Base-by-base conservation (phyloP, 306 rosid species). In the Sechiopsis laciniata region DNA sequence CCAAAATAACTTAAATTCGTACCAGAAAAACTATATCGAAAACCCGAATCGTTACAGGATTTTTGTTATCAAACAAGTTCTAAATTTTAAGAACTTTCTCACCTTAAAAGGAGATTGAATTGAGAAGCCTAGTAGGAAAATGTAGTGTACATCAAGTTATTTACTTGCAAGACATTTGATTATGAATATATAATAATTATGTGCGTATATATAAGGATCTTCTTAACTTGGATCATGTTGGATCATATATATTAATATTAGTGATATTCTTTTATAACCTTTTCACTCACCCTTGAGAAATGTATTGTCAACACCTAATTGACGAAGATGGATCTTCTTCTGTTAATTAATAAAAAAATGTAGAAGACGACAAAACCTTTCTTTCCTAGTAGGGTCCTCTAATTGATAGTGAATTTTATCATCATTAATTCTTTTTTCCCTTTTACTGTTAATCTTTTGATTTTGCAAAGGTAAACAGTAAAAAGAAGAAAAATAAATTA, bases 351-450 rank as follows among this genome's bases (percentile, higher is more conserved):
- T 37, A 32, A 13, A 4, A 60, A 60, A 29, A 29, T 60, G 19
- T 26, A 60, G 15, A 60, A 60, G 11, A 60, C 6, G 66, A 60
- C 66, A 60, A 60, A 60, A 26, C 66, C 45, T 60, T 14, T 26
- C 66, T 60, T 60, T 60, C 19, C 5, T 60, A 13, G 66, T 60
- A 60, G 65, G 45, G 20, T 60, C 35, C 66, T 60, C 45, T 12
- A 60, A 60, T 60, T 60, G 66, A 60, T 22, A 12, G 7, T 14
- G 45, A 61, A 15, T 61, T 61, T 29, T 2, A 5, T 15, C 45
- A 61, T 62, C 48, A 62, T 62, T 62, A 15, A 32, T 32, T 15
- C 21, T 20, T 20, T 10, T 20, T 56, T 8, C 10, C 8, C 21
- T 32, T 62, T 32, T 32, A 32, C 46, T 29, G 21, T 62, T 62